Evolutionary conservation across 768 basidiomycete species (phyloP).

Genomic region (Gloeophyllum trabeum): DNA sequence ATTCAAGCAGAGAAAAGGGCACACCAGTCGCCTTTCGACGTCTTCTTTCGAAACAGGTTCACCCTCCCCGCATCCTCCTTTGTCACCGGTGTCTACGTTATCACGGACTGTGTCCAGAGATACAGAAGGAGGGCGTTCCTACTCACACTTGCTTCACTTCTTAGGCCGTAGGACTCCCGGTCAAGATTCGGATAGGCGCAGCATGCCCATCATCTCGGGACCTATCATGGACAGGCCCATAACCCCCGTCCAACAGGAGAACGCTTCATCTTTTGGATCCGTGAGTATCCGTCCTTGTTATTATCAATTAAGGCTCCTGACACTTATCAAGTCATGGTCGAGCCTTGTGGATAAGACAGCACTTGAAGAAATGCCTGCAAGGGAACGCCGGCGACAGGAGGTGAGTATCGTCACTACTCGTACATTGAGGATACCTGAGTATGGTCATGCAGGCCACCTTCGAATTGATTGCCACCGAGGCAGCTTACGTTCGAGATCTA

Average conservation of each 20-base stretch:
- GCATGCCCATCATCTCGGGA: constrained; percentile 56
- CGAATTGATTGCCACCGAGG: constrained; percentile 88
- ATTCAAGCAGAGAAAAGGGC: constrained; percentile 47
- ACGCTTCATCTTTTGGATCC: constrained; percentile 57
- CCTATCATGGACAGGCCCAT: constrained; percentile 31
- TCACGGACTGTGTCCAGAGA: constrained; percentile 26
- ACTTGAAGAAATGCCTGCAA: constrained; percentile 64
- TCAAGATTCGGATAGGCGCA: constrained; percentile 31
- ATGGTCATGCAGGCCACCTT: constrained; percentile 60
- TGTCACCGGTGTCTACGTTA: constrained; percentile 12
- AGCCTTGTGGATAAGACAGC: constrained; percentile 83
- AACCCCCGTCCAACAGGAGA: constrained; percentile 21
- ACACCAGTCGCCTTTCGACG: constrained; percentile 46
- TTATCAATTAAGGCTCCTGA: not conserved
- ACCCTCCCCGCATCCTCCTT: constrained; percentile 5
- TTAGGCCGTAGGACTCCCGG: constrained; percentile 50
- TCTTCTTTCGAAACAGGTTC: constrained; percentile 42
- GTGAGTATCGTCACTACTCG: constrained; percentile 20
- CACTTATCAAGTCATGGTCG: constrained; percentile 93
- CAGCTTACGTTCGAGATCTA: constrained; percentile 80
- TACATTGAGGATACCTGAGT: not conserved
- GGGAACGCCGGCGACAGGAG: constrained; percentile 85
- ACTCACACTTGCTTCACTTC: constrained; percentile 47
- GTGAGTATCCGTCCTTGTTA: constrained; percentile 23
- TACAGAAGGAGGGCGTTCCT: constrained; percentile 23